These are phyloP conservation scores for Begonia loranthoides DNA, from an alignment of 306 rosid genomes.

Conservation along the genomic window DNA sequence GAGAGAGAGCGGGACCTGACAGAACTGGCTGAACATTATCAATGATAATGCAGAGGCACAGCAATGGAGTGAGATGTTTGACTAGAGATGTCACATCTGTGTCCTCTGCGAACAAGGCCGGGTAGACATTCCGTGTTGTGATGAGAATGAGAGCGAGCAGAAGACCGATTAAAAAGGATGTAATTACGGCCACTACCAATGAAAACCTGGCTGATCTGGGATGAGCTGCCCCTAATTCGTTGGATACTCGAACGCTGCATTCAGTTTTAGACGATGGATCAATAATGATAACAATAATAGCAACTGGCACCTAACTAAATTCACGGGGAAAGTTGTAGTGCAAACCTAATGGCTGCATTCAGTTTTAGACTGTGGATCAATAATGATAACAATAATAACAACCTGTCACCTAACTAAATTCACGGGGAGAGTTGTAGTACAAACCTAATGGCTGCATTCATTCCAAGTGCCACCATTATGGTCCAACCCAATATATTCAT, in stretches of 20 bases:
- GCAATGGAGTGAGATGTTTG: conserved; percentile 46
- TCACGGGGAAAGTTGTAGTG: not conserved
- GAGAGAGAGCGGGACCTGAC: conserved; percentile 23
- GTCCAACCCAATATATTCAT: conserved; percentile 72
- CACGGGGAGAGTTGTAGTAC: not conserved
- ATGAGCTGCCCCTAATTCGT: conserved; percentile 78
- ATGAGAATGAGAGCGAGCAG: conserved; percentile 28
- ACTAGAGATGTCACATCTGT: conserved; percentile 32
- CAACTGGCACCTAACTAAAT: no score
- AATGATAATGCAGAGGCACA: conserved; percentile 53
- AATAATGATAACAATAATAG: not conserved
- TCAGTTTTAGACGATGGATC: not conserved
- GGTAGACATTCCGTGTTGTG: conserved; percentile 24
- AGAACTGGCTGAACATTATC: conserved; percentile 78
- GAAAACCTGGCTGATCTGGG: conserved; percentile 81
- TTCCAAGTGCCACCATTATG: conserved; percentile 44
- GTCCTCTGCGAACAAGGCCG: conserved; percentile 39
- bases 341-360: conserved; percentile 60
- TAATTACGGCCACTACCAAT: conserved; percentile 46
- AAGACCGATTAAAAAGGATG: conserved; percentile 25
- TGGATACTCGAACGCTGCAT: conserved; percentile 78
- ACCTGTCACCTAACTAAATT: no score
- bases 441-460: conserved; percentile 63
- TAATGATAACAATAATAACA: not conserved
- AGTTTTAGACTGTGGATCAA: no score